Conservation (phyloP, 2,329 filamentous ascomycete genomes). For the Geoglossum cookeanum region DNA sequence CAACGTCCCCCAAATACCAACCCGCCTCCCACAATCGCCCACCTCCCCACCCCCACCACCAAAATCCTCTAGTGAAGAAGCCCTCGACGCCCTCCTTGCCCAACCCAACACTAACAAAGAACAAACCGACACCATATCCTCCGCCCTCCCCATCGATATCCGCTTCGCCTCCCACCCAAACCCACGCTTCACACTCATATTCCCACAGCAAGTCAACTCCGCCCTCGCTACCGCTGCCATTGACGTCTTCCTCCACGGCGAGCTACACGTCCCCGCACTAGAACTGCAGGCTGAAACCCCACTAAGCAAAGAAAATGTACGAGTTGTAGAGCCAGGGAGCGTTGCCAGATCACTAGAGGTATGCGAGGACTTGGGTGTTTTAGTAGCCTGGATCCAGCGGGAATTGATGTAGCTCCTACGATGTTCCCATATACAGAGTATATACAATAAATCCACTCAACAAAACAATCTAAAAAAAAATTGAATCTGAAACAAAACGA, state of each 20-base stretch:
- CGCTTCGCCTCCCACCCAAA: constrained; percentile 13
- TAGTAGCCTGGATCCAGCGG: constrained; percentile 28
- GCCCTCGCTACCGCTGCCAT: constrained; percentile 15
- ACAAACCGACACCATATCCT: not conserved
- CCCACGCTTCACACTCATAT: constrained; percentile 13
- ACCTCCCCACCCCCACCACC: constrained; percentile 1
- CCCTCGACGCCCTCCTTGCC: not conserved
- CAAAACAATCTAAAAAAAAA: too few species aligned
- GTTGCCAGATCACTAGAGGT: constrained; percentile 27
- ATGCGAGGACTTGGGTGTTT: constrained; percentile 30
- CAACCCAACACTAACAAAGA: not conserved
- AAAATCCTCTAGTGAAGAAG: not conserved
- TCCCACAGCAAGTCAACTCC: constrained; percentile 10
- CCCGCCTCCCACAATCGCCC: constrained; percentile 8
- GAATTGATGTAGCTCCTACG: not conserved
- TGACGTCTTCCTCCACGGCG: constrained; percentile 15
- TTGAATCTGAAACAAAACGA: too few species aligned
- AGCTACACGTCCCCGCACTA: constrained; percentile 14
- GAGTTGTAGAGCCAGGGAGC: constrained; percentile 13
- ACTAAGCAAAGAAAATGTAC: constrained; percentile 9
- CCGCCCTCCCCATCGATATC: constrained; percentile 12
- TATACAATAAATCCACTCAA: not conserved
- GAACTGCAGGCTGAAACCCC: constrained; percentile 11
- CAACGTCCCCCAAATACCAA: constrained; percentile 13
- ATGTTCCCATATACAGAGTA: too few species aligned